Evolutionary conservation across 192 early-diverging fungal species (phyloP).

Genomic region (Coemansia sp.): DNA sequence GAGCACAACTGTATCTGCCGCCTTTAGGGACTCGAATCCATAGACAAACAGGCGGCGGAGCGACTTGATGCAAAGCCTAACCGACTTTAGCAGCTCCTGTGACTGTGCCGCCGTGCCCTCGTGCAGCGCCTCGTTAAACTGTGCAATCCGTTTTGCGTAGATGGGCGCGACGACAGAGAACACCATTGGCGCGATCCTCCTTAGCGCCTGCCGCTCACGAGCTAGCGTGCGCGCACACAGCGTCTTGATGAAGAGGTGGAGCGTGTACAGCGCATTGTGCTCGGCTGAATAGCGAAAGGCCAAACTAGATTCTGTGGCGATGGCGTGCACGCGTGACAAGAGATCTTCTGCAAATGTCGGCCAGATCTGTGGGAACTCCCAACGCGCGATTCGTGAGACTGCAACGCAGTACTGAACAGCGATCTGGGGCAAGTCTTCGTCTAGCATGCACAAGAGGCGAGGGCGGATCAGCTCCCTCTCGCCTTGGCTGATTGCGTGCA

Average conservation of each 20-base stretch:
- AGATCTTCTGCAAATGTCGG: slow-evolving; percentile 46
- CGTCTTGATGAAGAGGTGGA: slow-evolving; percentile 72
- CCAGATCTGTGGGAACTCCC: slow-evolving; percentile 88
- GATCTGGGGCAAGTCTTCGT: slow-evolving; percentile 66
- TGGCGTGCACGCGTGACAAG: slow-evolving; percentile 8
- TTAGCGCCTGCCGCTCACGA: slow-evolving; percentile 54
- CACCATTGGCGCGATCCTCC: slow-evolving; percentile 65
- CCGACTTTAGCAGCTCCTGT: slow-evolving; percentile 54
- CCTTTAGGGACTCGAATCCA: slow-evolving; percentile 59
- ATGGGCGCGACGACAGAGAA: slow-evolving; percentile 64
- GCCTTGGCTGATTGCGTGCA: slow-evolving; percentile 51
- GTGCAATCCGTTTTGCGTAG: slow-evolving; percentile 58
- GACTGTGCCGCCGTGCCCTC: slow-evolving; percentile 24
- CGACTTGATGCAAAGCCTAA: slow-evolving; percentile 65
- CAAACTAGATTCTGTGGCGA: slow-evolving; percentile 3
- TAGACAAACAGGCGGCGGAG: slow-evolving; percentile 74
- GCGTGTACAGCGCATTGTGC: slow-evolving; percentile 65
- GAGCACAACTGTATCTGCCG: slow-evolving; percentile 2
- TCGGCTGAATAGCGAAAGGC: slow-evolving; percentile 40
- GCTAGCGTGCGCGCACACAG: slow-evolving; percentile 68
- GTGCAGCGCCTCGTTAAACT: slow-evolving; percentile 48
- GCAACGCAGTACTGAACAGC: slow-evolving; percentile 72
- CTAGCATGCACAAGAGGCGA: slow-evolving; percentile 61
- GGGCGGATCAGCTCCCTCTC: slow-evolving; percentile 72
- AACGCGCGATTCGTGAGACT: slow-evolving; percentile 74